Evolutionary conservation across 164 flowering plant species (phyloP), one percentile per base, ranked within the genome.

Genomic region (Magnolia officinalis): DNA sequence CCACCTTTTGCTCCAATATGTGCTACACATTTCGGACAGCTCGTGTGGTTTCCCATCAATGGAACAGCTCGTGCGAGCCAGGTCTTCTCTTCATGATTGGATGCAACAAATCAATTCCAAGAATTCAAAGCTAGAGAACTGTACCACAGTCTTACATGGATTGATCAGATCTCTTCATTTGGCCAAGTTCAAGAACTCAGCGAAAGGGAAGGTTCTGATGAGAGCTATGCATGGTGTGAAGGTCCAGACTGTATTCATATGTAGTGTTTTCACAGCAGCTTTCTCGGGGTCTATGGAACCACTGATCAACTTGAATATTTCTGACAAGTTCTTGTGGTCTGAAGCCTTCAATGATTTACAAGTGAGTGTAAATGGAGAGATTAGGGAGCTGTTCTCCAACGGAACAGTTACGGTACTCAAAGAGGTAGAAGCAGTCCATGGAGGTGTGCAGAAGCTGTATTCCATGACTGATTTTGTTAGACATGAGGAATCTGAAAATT

Each of bases 191-290:
- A 96, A 90, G 79, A 91, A 87, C 80, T 90, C 97, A 2, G 82
- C 90, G 59, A 92, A 91, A 77, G 99, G 92, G 23, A 90, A 90
- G 80, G 89, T 94, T 52, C 77, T 96, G 83, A 88, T 96, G 93
- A 90, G 83, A 1, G 98, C 97, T 10, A 83, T 96, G 89, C 89
- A 90, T 70, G 99, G 97, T 67, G 90, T 94, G n/a, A 92, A 84
- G 83, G 92, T 89, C 59, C 74, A 71, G 52, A 90, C 96, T 1
- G 74, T 90, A 50, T 91, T 90, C 78, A 76, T 94, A 1, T 92
- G 94, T 72, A 81, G 90, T 49, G 84, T 89, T 13, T 91, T 90
- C 77, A 80, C 85, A 55, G 87, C 91, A 50, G 89, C 88, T 3
- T 90, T 93, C 80, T 85, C 89, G 5, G 91, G 94, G 37, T 87